Evolutionary conservation across 768 basidiomycete genomes (phyloP).

Genomic region (Artomyces pyxidatus): DNA sequence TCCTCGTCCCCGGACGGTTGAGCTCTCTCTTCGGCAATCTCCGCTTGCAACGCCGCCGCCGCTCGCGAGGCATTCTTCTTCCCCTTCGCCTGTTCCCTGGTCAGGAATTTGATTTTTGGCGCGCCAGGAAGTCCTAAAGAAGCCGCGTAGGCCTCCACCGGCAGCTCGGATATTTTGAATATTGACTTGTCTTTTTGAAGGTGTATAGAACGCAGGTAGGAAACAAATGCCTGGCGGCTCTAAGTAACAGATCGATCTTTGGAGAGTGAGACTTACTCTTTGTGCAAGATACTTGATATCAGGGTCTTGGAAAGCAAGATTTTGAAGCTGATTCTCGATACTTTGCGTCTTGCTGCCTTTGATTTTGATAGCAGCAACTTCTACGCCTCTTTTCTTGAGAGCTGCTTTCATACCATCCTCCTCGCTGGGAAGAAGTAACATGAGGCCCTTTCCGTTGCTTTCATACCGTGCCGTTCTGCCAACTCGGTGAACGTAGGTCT

Average conservation of each 20-base stretch:
- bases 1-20: neutral
- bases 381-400: constrained; percentile 64
- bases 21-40: constrained; percentile 16
- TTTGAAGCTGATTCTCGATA: constrained; percentile 85
- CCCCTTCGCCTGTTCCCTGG: constrained; percentile 56
- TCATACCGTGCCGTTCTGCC: constrained; percentile 93
- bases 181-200: constrained; percentile 91
- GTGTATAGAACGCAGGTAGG: constrained; percentile 88
- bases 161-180: constrained; percentile 80
- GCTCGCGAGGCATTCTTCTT: constrained; percentile 66
- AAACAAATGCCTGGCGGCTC: constrained; percentile 74
- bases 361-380: constrained; percentile 77
- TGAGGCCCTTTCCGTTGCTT: constrained; percentile 75
- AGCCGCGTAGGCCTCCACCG: constrained; percentile 77
- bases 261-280: constrained; percentile 44
- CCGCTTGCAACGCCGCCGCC: constrained; percentile 28
- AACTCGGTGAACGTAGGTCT: constrained; percentile 96
- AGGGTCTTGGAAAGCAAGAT: constrained; percentile 87
- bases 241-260: neutral
- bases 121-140: constrained; percentile 89
- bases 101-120: constrained; percentile 89
- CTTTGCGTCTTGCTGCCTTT: constrained; percentile 78
- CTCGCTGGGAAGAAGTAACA: constrained; percentile 84
- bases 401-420: constrained; percentile 82
- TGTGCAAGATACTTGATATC: constrained; percentile 97